Conservation (phyloP, 2,329 filamentous ascomycete species). For the Sodiomyces alkalinus region DNA sequence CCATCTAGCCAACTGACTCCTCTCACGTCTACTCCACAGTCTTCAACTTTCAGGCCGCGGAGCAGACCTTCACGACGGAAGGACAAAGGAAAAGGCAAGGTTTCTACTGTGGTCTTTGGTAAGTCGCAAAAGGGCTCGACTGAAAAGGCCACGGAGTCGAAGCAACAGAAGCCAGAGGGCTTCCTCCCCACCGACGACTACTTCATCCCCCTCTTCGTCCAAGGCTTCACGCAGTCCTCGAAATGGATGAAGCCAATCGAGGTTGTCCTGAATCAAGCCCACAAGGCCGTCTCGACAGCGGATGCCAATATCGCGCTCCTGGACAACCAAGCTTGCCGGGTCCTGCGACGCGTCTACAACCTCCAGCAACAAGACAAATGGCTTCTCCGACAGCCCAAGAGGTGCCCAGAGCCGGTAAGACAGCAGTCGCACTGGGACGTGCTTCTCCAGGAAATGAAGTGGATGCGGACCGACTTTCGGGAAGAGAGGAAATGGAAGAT, state of each 20-base stretch:
- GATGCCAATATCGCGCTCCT: slow-evolving; percentile 73
- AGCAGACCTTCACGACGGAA: slow-evolving; percentile 25
- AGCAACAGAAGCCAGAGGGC: slow-evolving; percentile 21
- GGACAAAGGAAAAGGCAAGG: slow-evolving; percentile 46
- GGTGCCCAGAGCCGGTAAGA: slow-evolving; percentile 64
- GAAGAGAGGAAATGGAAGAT: slow-evolving; percentile 93
- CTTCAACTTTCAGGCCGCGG: slow-evolving; percentile 18
- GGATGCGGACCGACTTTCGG: slow-evolving; percentile 93
- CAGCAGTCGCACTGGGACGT: slow-evolving; percentile 74
- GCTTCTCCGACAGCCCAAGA: slow-evolving; percentile 80
- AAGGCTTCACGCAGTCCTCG: slow-evolving; percentile 37
- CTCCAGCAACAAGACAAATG: slow-evolving; percentile 84
- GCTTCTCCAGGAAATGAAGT: slow-evolving; percentile 81
- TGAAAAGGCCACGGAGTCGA: slow-evolving; percentile 28
- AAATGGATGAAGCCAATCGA: slow-evolving; percentile 49
- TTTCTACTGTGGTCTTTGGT: slow-evolving; percentile 66
- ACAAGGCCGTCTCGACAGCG: slow-evolving; percentile 78
- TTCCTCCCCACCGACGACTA: slow-evolving; percentile 43
- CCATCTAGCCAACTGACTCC: slow-evolving; percentile 22
- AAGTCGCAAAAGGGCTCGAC: slow-evolving; percentile 40
- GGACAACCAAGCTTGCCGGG: slow-evolving; percentile 76
- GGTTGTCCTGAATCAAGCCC: slow-evolving; percentile 63
- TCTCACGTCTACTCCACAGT: slow-evolving; percentile 27
- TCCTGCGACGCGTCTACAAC: slow-evolving; percentile 75
- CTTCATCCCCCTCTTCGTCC: slow-evolving; percentile 46